Conservation (phyloP, 2,329 filamentous ascomycete species). For the Microcyclospora tardicrescens region DNA sequence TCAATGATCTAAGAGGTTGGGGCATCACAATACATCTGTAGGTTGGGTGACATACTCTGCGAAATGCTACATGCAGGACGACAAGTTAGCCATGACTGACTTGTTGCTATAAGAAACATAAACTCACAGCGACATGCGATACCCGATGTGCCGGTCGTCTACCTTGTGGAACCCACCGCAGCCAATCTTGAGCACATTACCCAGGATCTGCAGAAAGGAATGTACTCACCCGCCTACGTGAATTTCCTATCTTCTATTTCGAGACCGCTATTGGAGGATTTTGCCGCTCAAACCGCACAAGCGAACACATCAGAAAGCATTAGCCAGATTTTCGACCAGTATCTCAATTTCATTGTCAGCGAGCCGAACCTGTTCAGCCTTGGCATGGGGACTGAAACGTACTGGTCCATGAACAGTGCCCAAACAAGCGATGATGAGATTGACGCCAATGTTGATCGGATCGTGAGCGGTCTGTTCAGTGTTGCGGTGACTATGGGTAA, state of each 20-base stretch:
- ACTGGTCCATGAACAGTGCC: slow-evolving; percentile 92
- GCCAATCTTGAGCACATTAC: slow-evolving; percentile 75
- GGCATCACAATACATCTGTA: slow-evolving; percentile 96
- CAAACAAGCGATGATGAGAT: slow-evolving; percentile 82
- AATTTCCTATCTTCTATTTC: slow-evolving; percentile 95
- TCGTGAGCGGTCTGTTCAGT: slow-evolving; percentile 93
- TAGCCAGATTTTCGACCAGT: slow-evolving; percentile 88
- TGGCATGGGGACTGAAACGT: slow-evolving; percentile 83
- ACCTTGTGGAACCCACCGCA: slow-evolving; percentile 79
- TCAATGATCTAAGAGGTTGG: slow-evolving; percentile 83
- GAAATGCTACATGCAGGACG: background rate
- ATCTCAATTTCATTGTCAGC: slow-evolving; percentile 91
- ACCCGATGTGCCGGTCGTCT: slow-evolving; percentile 90
- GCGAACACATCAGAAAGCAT: slow-evolving; percentile 80
- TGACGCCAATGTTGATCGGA: slow-evolving; percentile 73
- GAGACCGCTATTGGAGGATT: slow-evolving; percentile 82
- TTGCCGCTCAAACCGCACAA: slow-evolving; percentile 74
- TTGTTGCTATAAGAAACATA: slow-evolving; percentile 48
- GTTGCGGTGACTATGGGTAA: slow-evolving; percentile 95
- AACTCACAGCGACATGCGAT: slow-evolving; percentile 73
- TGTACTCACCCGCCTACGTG: slow-evolving; percentile 89
- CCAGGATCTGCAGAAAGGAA: slow-evolving; percentile 67
- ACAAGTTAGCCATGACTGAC: slow-evolving; percentile 16
- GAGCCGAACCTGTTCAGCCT: slow-evolving; percentile 93
- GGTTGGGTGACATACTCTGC: slow-evolving; percentile 18